Conservation (phyloP, 1,139 yeast species). For the Fermentozyma sake region DNA sequence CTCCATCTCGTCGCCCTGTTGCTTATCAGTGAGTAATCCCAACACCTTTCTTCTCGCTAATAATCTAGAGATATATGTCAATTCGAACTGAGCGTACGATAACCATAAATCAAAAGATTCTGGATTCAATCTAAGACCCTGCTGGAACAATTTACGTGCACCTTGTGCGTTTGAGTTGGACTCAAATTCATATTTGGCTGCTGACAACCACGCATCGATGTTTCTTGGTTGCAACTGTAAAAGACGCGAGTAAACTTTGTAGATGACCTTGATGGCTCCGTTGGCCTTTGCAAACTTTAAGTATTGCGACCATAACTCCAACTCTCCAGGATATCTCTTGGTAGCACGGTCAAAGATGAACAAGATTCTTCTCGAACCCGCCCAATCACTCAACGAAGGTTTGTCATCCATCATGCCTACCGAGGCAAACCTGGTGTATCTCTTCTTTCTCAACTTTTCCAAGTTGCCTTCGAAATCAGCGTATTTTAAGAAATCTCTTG, state of each 20-base stretch:
- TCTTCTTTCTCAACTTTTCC: conserved; percentile 71
- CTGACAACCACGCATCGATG: conserved; percentile 87
- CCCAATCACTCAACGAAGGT: conserved; percentile 78
- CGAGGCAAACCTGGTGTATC: conserved; percentile 58
- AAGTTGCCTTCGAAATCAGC: conserved; percentile 78
- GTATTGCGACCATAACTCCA: conserved; percentile 75
- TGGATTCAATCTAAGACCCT: conserved; percentile 78
- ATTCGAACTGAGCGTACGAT: conserved; percentile 83
- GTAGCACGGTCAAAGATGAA: conserved; percentile 85
- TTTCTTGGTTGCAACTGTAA: conserved; percentile 89
- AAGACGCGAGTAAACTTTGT: conserved; percentile 72
- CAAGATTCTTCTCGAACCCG: conserved; percentile 76
- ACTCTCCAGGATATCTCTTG: conserved; percentile 71
- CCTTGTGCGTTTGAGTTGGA: conserved; percentile 84
- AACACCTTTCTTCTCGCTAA: conserved; percentile 79
- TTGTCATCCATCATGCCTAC: conserved; percentile 47
- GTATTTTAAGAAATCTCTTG: conserved; percentile 75
- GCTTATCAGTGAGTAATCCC: conserved; percentile 70
- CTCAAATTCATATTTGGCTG: conserved; percentile 92
- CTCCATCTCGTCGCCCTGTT: conserved; percentile 53
- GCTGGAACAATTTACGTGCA: conserved; percentile 81
- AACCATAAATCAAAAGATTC: conserved; percentile 75
- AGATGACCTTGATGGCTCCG: conserved; percentile 77
- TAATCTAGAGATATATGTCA: conserved; percentile 78
- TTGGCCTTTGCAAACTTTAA: conserved; percentile 67